phyloP scores from a whole-genome alignment of 1,139 yeast genomes.

The Saccharomyces hybrid region DNA sequence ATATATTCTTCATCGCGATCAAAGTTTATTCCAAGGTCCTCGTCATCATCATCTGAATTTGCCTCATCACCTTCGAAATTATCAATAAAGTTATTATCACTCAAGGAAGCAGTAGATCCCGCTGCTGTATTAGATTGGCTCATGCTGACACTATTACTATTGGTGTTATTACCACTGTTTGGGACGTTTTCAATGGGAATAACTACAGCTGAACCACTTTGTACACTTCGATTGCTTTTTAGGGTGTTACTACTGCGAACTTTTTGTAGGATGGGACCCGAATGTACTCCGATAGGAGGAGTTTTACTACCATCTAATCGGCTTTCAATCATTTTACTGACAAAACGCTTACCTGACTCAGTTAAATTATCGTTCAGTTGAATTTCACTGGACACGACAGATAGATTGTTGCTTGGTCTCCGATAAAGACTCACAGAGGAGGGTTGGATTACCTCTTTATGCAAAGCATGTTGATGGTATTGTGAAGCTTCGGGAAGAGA shows the following conservation, averaged over 20 bases:
- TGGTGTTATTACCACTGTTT: neutral
- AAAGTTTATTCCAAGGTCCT: constrained; percentile 26
- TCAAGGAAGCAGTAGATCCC: neutral
- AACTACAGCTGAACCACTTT: neutral
- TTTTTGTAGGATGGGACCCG: neutral
- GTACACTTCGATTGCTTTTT: neutral
- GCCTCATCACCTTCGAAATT: constrained; percentile 15
- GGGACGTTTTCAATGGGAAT: neutral
- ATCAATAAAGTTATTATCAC: constrained; percentile 13
- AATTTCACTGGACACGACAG: constrained; percentile 21
- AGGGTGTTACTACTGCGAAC: neutral
- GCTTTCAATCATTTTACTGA: constrained; percentile 23
- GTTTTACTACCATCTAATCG: constrained; percentile 12
- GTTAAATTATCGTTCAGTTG: constrained; percentile 27
- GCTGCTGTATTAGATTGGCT: neutral
- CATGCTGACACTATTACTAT: neutral
- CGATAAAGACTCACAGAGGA: constrained; percentile 5
- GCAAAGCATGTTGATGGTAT: neutral
- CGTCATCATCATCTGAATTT: constrained; percentile 20
- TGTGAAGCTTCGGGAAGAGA: neutral
- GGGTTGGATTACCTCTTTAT: constrained; percentile 4
- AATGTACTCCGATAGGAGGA: neutral
- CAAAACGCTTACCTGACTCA: constrained; percentile 26
- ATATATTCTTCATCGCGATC: constrained; percentile 31
- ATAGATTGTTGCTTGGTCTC: constrained; percentile 13